Conservation (phyloP, 2,329 filamentous ascomycete genomes). For the Epichloe baconii region DNA sequence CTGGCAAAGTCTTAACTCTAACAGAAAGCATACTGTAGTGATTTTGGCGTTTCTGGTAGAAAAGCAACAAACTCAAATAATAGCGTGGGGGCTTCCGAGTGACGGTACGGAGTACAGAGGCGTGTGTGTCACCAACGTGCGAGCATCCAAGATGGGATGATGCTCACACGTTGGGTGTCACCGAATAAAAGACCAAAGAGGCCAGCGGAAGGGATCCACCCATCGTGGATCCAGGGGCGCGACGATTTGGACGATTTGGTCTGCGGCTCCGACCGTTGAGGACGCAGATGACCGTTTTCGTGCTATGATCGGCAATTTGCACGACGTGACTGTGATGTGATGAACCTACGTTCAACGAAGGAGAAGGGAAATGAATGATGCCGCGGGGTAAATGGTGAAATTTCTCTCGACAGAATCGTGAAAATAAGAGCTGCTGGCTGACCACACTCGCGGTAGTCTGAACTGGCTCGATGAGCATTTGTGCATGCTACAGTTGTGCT, state of each 20-base stretch:
- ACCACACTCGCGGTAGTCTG: not conserved
- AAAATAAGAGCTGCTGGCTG: not conserved
- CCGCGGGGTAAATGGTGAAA: not conserved
- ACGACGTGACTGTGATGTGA: not conserved
- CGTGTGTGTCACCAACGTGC: constrained; percentile 1
- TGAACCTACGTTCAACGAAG: not conserved
- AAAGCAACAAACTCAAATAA: no score
- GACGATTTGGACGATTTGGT: not conserved
- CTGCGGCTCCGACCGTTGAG: not conserved
- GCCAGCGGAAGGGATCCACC: not conserved
- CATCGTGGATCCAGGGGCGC: not conserved
- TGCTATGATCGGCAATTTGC: not conserved
- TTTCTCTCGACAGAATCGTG: no score
- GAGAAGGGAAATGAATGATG: not conserved
- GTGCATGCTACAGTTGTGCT: not conserved
- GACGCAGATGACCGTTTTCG: not conserved
- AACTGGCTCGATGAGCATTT: not conserved
- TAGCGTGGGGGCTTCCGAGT: not conserved
- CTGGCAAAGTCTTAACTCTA: no score
- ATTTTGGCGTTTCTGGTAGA: no score
- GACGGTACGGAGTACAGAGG: not conserved
- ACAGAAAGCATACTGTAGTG: no score
- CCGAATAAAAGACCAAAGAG: not conserved
- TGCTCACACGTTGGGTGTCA: not conserved
- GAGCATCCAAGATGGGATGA: not conserved